Percentiles rank a stretch among this genome's conserved stretches.
These are phyloP conservation scores for Austroboletus olivaceoglutinosus DNA, from an alignment of 1,284 basidiomycete species.

Conservation along the genomic window DNA sequence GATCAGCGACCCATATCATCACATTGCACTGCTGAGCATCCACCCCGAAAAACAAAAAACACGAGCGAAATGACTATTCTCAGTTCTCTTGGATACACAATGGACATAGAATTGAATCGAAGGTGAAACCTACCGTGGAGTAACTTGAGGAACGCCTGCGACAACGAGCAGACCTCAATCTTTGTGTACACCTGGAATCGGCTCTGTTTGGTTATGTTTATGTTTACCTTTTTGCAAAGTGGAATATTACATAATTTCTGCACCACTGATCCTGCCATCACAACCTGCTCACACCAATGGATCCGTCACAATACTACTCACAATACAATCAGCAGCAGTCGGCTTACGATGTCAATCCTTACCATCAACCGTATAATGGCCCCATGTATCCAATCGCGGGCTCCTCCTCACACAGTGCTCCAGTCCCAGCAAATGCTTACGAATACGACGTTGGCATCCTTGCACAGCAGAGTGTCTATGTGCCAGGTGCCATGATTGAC, in stretches of 20 bases:
- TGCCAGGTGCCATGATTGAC: slow-evolving; percentile 83
- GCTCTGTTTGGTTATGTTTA: slow-evolving; percentile 32
- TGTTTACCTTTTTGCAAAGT: slow-evolving; percentile 6
- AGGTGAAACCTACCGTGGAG: slow-evolving; percentile 53
- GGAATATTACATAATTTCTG: slow-evolving; percentile 21
- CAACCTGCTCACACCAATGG: slow-evolving; percentile 16
- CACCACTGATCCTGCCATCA: not conserved
- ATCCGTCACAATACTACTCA: slow-evolving; percentile 36
- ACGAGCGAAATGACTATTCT: not conserved
- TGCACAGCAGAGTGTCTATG: slow-evolving; percentile 85
- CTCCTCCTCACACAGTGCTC: slow-evolving; percentile 65
- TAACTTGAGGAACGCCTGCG: slow-evolving; percentile 40
- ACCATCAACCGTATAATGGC: slow-evolving; percentile 75
- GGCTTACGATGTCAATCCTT: slow-evolving; percentile 66
- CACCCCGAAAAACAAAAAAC: slow-evolving; percentile 21
- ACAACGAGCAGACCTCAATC: slow-evolving; percentile 26
- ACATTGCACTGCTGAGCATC: slow-evolving; percentile 16
- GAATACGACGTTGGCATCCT: slow-evolving; percentile 86
- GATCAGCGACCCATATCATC: slow-evolving; percentile 29
- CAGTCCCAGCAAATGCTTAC: slow-evolving; percentile 86
- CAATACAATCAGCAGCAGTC: slow-evolving; percentile 50
- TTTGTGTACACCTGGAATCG: slow-evolving; percentile 5
- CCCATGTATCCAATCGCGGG: slow-evolving; percentile 67
- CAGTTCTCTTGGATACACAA: not conserved
- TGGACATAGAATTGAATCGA: not conserved